A percentile compares a stretch with the other conserved stretches of the same genome.
Conservation (phyloP, 179 eudicot genomes). For the Monotropa hypopitys region DNA sequence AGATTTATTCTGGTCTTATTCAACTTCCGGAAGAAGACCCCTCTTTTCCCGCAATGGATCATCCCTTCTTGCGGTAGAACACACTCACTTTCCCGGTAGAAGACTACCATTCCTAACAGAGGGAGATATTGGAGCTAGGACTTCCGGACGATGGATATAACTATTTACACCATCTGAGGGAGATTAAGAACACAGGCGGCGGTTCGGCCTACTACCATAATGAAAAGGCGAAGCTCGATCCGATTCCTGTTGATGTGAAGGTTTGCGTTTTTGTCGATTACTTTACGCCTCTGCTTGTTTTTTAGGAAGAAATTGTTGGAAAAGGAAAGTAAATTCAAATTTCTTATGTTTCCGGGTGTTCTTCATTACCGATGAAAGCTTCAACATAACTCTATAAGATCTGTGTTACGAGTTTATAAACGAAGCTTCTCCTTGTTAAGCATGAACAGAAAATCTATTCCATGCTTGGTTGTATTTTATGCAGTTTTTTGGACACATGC, state of each 20-base stretch:
- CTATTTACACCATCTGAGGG: constrained; percentile 70
- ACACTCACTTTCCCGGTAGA: too few species aligned
- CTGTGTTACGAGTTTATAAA: neutral
- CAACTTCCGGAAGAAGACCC: too few species aligned
- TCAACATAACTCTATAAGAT: neutral
- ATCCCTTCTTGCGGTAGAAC: too few species aligned
- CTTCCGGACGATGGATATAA: constrained; percentile 97
- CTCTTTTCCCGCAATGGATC: too few species aligned
- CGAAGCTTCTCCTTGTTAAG: neutral
- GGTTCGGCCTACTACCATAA: constrained; percentile 66
- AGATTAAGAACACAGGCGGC: constrained; percentile 67
- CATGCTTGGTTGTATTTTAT: neutral
- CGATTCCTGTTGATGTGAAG: constrained; percentile 70
- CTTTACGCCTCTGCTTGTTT: neutral
- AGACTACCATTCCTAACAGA: too few species aligned
- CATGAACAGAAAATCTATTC: neutral
- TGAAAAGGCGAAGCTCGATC: constrained; percentile 53
- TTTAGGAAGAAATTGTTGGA: neutral
- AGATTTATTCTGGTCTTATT: too few species aligned
- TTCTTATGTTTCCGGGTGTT: neutral
- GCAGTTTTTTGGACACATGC: neutral
- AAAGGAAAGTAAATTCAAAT: neutral
- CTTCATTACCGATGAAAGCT: too few species aligned
- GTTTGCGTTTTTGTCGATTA: constrained; percentile 18
- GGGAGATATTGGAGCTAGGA: constrained; percentile 79